These are phyloP conservation scores for Wickerhamomyces bovis DNA, from an alignment of 805 yeast species.

Conservation along the genomic window DNA sequence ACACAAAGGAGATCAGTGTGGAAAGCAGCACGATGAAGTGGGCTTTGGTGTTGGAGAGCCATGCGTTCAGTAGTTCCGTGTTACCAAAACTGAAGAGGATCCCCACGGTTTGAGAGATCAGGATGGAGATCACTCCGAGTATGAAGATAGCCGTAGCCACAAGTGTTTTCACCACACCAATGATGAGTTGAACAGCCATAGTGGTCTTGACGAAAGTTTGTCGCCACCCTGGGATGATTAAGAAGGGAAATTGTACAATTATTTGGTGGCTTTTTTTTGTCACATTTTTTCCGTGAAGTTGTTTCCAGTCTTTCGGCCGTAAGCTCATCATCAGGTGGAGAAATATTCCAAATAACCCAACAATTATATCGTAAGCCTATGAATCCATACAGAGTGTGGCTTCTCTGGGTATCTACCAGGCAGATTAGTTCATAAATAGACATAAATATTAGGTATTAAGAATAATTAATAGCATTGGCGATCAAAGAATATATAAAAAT, in stretches of 20 bases:
- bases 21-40: constrained; percentile 51
- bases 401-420: too few species aligned
- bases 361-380: too few species aligned
- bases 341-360: too few species aligned
- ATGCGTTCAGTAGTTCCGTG: constrained; percentile 31
- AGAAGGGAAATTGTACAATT: too few species aligned
- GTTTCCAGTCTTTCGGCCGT: not conserved
- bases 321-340: too few species aligned
- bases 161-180: constrained; percentile 12
- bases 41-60: constrained; percentile 49
- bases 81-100: constrained; percentile 26
- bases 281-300: not conserved
- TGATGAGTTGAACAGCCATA: not conserved
- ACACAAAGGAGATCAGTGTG: constrained; percentile 41
- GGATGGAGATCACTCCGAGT: constrained; percentile 38
- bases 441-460: not conserved
- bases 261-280: too few species aligned
- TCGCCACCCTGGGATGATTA: too few species aligned
- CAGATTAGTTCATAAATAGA: too few species aligned
- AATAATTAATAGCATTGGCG: too few species aligned
- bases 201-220: not conserved
- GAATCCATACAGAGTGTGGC: too few species aligned
- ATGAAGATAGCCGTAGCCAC: constrained; percentile 9
- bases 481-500: too few species aligned
- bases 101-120: constrained; percentile 40